Percentiles rank a stretch among this genome's conserved stretches.
Evolutionary conservation across 208 protist species (phyloP).

Genomic region (Leishmania lainsoni): DNA sequence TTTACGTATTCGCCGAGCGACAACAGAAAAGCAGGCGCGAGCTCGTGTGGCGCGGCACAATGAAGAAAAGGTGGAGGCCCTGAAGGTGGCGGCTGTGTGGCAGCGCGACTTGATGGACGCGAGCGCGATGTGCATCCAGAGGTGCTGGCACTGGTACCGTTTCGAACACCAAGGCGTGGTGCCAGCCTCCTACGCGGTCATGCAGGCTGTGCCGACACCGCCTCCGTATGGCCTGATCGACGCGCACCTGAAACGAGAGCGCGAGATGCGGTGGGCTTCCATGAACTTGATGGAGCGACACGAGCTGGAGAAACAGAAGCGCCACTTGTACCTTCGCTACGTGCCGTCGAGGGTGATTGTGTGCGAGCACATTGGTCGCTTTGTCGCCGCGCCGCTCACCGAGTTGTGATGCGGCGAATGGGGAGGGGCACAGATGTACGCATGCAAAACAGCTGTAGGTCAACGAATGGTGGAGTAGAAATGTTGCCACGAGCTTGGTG

Average conservation of each 20-base stretch:
- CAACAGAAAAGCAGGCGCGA: constrained; percentile 26
- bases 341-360: constrained; percentile 20
- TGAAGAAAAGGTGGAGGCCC: constrained; percentile 38
- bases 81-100: constrained; percentile 69
- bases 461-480: not conserved
- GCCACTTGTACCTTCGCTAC: constrained; percentile 39
- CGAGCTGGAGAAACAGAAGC: constrained; percentile 28
- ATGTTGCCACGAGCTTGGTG: not conserved
- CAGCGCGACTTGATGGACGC: constrained; percentile 60
- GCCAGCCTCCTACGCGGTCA: constrained; percentile 13
- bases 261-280: constrained; percentile 32
- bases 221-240: constrained; percentile 68
- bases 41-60: constrained; percentile 36
- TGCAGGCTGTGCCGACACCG: constrained; percentile 16
- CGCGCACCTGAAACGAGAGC: constrained; percentile 58
- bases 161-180: constrained; percentile 24
- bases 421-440: not conserved
- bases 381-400: not conserved
- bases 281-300: constrained; percentile 54
- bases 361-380: not conserved
- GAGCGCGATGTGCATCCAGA: constrained; percentile 72
- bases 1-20: constrained; percentile 24
- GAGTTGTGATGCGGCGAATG: not conserved
- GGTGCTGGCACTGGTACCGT: constrained; percentile 71
- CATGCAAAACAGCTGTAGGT: not conserved